Evolutionary conservation across 441 rosid genomes (phyloP).

Genomic region (Daphne laureola): DNA sequence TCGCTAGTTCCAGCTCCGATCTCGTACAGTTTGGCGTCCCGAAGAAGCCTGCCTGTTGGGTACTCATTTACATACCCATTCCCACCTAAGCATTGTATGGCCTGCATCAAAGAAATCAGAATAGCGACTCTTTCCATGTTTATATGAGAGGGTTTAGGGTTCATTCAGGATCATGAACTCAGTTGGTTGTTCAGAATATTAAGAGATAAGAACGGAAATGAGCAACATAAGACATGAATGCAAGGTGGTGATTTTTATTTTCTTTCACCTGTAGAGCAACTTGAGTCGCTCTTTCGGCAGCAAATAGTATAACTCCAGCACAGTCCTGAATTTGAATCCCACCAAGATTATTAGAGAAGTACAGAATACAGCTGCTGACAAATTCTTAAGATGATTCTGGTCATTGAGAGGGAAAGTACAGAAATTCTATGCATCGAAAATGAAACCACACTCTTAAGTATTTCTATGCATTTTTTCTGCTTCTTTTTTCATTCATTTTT

Average conservation of each 20-base stretch:
- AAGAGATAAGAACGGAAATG: background rate
- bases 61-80: slow-evolving; percentile 90
- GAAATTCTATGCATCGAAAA: too few relatives aligned
- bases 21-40: slow-evolving; percentile 93
- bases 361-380: too few relatives aligned
- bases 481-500: too few relatives aligned
- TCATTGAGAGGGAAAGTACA: too few relatives aligned
- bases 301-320: slow-evolving; percentile 87
- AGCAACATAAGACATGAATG: background rate
- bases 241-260: background rate
- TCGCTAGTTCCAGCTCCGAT: slow-evolving; percentile 96
- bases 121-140: too few relatives aligned
- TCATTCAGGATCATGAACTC: too few relatives aligned
- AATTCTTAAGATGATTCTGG: too few relatives aligned
- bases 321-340: slow-evolving; percentile 52
- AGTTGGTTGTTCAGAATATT: too few relatives aligned
- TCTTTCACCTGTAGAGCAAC: slow-evolving; percentile 83
- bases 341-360: background rate
- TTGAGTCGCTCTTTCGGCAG: slow-evolving; percentile 94
- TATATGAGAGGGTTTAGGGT: too few relatives aligned
- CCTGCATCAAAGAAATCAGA: slow-evolving; percentile 35
- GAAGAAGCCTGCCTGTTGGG: slow-evolving; percentile 77
- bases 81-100: slow-evolving; percentile 94
- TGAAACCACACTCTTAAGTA: too few relatives aligned
- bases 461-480: too few relatives aligned